Conservation (phyloP, 1,139 yeast species). For the Candida tetrigidarum region DNA sequence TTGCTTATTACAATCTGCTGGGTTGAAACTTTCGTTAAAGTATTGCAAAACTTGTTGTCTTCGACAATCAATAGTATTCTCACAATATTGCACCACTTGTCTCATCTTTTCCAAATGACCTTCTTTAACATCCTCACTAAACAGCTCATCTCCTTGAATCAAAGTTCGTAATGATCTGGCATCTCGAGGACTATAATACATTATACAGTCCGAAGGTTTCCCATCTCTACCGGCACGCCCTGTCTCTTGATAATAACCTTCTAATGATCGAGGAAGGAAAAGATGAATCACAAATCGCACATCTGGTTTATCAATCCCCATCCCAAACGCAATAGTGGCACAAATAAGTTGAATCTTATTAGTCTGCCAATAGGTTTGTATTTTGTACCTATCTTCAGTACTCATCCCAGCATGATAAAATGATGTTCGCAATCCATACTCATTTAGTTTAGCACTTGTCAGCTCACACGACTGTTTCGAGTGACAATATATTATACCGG, state of each 20-base stretch:
- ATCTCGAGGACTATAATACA: constrained; percentile 81
- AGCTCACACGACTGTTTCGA: constrained; percentile 89
- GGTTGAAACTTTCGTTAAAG: constrained; percentile 82
- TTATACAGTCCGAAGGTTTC: constrained; percentile 72
- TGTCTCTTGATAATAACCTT: constrained; percentile 97
- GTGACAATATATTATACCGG: constrained; percentile 95
- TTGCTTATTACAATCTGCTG: constrained; percentile 63
- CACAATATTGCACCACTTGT: constrained; percentile 91
- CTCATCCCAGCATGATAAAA: constrained; percentile 95
- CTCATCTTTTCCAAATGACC: constrained; percentile 78
- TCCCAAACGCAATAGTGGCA: constrained; percentile 98
- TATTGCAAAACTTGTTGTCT: constrained; percentile 87
- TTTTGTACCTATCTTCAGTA: constrained; percentile 67
- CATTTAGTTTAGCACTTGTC: constrained; percentile 63
- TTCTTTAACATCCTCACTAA: constrained; percentile 68
- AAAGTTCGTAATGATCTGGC: constrained; percentile 73
- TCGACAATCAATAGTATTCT: constrained; percentile 88
- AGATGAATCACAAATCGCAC: constrained; percentile 90
- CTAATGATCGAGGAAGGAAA: constrained; percentile 88
- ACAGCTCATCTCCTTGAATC: constrained; percentile 76
- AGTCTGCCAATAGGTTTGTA: constrained; percentile 84
- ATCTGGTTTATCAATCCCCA: constrained; percentile 98
- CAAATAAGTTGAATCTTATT: constrained; percentile 77
- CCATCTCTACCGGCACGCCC: constrained; percentile 99
- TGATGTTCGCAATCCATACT: constrained; percentile 66